Conservation (phyloP, 805 yeast species). For the Ogataea degrootiae region DNA sequence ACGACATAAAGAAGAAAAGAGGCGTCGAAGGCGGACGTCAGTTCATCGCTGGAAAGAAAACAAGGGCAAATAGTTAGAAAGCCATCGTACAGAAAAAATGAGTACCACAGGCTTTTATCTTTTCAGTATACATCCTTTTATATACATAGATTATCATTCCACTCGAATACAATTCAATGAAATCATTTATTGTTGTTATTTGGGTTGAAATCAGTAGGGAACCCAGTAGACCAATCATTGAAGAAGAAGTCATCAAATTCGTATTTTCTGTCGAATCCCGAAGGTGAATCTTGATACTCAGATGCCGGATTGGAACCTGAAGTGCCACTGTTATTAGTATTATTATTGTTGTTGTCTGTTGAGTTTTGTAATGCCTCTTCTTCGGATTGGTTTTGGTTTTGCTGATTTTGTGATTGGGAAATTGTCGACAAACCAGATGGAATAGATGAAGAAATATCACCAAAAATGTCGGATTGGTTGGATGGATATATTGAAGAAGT, state of each 20-base stretch:
- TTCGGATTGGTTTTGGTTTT: conserved; percentile 25
- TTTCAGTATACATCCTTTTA: no score
- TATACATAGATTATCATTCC: no score
- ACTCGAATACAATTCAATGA: no score
- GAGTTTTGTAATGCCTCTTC: conserved; percentile 16
- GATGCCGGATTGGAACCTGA: background rate
- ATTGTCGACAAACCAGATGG: conserved; percentile 31
- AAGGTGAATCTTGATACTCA: conserved; percentile 10
- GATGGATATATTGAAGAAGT: background rate
- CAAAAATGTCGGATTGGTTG: conserved; percentile 9
- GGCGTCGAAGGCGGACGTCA: no score
- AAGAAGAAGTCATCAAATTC: conserved; percentile 26
- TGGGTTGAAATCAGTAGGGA: conserved; percentile 15
- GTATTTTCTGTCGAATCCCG: conserved; percentile 10
- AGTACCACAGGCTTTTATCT: no score
- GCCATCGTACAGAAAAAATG: no score
- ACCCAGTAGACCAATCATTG: conserved; percentile 24
- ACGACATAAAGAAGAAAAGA: no score
- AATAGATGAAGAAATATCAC: conserved; percentile 16
- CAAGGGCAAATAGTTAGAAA: no score
- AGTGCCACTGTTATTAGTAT: background rate
- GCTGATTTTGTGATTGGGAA: conserved; percentile 18
- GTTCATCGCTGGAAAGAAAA: no score
- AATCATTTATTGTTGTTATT: background rate
- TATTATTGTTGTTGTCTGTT: background rate